phyloP scores from a whole-genome alignment of 306 rosid genomes.

The Prunus kanzakura region DNA sequence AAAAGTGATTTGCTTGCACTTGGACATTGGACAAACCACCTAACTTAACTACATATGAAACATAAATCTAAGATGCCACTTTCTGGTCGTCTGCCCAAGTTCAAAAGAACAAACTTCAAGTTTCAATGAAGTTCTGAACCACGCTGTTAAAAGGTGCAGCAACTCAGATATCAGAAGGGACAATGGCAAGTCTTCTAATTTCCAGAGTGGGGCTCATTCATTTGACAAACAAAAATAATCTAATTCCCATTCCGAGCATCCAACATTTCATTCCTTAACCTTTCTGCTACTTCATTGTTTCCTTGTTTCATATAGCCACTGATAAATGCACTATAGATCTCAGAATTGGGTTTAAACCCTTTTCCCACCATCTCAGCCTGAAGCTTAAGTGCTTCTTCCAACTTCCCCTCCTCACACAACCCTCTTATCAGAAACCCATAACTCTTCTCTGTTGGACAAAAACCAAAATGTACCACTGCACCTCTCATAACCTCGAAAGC shows the following conservation, averaged over 20 bases:
- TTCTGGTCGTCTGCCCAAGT: not conserved
- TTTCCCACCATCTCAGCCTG: conserved; percentile 86
- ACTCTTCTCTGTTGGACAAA: conserved; percentile 46
- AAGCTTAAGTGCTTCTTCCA: conserved; percentile 65
- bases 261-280: conserved; percentile 62
- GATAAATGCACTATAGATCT: conserved; percentile 59
- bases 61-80: not conserved
- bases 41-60: not conserved
- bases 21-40: not conserved
- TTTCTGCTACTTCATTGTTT: conserved; percentile 53
- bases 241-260: conserved; percentile 30
- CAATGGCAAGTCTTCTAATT: not conserved
- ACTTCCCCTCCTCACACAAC: conserved; percentile 51
- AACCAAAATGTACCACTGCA: conserved; percentile 36
- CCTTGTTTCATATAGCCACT: conserved; percentile 54
- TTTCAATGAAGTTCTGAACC: not conserved
- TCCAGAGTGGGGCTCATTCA: not conserved
- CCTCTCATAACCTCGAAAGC: conserved; percentile 43
- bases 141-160: not conserved
- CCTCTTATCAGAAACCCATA: conserved; percentile 59
- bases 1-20: not conserved
- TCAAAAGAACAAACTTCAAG: not conserved
- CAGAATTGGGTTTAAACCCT: conserved; percentile 50
- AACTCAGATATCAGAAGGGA: not conserved
- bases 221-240: not conserved